Evolutionary conservation across 2,329 filamentous ascomycete genomes (phyloP), one percentile per base, ranked within the genome.

Genomic region (Apiospora saccharicola): DNA sequence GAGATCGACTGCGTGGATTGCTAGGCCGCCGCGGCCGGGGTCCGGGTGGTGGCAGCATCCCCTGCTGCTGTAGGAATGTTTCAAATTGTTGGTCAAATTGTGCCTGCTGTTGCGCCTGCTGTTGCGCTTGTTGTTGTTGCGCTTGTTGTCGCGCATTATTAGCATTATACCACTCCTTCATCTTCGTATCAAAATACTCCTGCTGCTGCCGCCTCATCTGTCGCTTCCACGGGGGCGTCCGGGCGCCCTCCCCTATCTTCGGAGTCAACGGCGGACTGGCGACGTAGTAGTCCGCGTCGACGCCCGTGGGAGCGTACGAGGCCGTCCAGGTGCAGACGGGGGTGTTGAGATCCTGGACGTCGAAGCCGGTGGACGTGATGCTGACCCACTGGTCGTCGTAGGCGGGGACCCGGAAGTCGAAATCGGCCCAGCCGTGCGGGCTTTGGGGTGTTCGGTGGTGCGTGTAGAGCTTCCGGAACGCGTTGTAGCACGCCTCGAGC

Each of bases 301-400:
- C 2, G 4, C 57, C 57, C 34, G 34, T 41, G 34, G 57, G 57
- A 3, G 57, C 34, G 57, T 2, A 12, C 10, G 5, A 5, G 19
- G 34, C 2, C 30, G 7, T 19, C 57, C 57, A 64, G 3, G n/a
- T 10, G 57, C 22, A 41, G 30, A 64, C 12, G 22, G 57, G 57
- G 7, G n/a, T 22, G 30, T 64, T n/a, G 57, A 41, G n/a, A 22
- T 41, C 41, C 19, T 41, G n/a, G 34, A 64, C 34, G 19, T n/a
- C n/a, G 30, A 41, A 10, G 8, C 4, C 3, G 6, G n/a, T 8
- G 4, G 2, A 6, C 5, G 41, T 19, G 24, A 68, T 13, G 4
- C 19, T 3, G 41, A n/a, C 41, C 67, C 67, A 68, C 0, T 30
- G 3, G 24, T 68, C 44, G 67, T 47, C 44, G 37, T 75, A 74